phyloP scores from a whole-genome alignment of 352 stramenopile species.

The Peronospora belbahrii region DNA sequence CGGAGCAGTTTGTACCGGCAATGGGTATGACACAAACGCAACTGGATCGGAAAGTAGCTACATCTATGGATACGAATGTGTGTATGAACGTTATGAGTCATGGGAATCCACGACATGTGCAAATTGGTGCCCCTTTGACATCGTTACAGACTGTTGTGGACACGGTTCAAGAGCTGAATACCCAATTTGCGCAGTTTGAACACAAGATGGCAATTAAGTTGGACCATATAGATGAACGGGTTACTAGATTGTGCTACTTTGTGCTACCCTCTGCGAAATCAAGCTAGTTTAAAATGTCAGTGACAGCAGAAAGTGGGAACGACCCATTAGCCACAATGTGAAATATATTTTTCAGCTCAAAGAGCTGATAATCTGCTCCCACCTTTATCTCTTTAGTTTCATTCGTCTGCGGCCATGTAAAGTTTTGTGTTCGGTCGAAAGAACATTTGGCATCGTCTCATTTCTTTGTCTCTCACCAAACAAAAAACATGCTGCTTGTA shows the following conservation, averaged over 20 bases:
- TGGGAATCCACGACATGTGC: background rate
- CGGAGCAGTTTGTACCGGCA: conserved; percentile 43
- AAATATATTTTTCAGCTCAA: background rate
- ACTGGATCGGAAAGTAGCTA: background rate
- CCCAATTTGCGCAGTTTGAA: conserved; percentile 46
- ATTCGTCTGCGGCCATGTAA: background rate
- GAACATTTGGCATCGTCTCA: background rate
- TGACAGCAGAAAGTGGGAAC: background rate
- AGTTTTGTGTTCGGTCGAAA: background rate
- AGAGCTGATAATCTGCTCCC: background rate
- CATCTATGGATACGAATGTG: conserved; percentile 6
- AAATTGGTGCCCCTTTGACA: background rate
- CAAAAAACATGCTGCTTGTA: conserved; percentile 6
- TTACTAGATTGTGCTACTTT: conserved; percentile 48
- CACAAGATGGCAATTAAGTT: conserved; percentile 44
- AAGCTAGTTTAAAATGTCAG: conserved; percentile 3
- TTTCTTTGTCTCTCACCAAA: no score
- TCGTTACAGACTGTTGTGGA: conserved; percentile 27
- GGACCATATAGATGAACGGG: conserved; percentile 53
- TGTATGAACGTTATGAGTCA: conserved; percentile 6
- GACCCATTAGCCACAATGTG: background rate
- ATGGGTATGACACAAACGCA: conserved; percentile 41
- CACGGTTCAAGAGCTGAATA: conserved; percentile 35
- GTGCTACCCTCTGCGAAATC: conserved; percentile 28
- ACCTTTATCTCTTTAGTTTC: no score